These are phyloP conservation scores for Chlorokybus atmophyticus DNA, from an alignment of 139 green algal species.

Conservation along the genomic window DNA sequence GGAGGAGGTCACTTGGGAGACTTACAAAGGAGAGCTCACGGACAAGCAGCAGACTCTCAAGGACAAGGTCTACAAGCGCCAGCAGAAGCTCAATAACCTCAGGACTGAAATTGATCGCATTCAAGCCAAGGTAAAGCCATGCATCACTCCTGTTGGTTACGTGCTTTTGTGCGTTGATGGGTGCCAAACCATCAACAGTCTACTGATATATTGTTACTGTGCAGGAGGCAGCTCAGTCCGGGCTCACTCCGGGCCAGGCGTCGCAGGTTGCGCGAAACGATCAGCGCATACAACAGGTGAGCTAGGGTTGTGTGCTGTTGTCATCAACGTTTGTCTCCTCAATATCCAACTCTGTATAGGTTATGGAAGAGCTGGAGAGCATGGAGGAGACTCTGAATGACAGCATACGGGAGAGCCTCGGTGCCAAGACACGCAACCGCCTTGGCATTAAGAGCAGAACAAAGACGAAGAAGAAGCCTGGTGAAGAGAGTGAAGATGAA, in stretches of 20 bases:
- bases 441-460: no score
- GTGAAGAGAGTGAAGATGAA: no score
- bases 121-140: no score
- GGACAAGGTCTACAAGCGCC: conserved; percentile 64
- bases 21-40: conserved; percentile 44
- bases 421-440: conserved; percentile 16
- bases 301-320: no score
- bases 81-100: conserved; percentile 63
- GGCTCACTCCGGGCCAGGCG: conserved; percentile 28
- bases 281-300: conserved; percentile 38
- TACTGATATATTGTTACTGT: conserved; percentile 1
- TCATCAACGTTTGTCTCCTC: no score
- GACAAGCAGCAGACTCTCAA: conserved; percentile 78
- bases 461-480: conserved; percentile 10
- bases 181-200: no score
- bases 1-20: conserved; percentile 24
- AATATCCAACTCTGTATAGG: neutral
- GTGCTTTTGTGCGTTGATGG: no score
- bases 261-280: conserved; percentile 48
- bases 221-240: conserved; percentile 24
- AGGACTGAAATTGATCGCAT: conserved; percentile 64
- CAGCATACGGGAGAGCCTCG: conserved; percentile 45
- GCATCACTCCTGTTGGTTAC: no score
- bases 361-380: conserved; percentile 65
- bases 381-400: conserved; percentile 69